A percentile compares a stretch with the other conserved stretches of the same genome.
Evolutionary conservation across 441 rosid species (phyloP).

Genomic region (Sinapis alba): DNA sequence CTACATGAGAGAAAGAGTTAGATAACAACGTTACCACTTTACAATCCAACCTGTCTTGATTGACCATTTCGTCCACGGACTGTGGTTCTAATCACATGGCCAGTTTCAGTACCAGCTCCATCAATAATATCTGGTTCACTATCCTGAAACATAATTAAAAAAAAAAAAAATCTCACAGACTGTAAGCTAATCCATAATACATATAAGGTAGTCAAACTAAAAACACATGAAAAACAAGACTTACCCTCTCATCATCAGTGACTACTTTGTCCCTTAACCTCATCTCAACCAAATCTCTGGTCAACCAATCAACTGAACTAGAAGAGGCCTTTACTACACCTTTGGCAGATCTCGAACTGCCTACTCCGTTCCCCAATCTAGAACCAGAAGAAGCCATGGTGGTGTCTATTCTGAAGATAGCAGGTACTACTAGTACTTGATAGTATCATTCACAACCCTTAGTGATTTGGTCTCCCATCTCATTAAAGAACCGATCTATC

Average conservation of each 20-base stretch:
- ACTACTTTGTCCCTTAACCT: constrained; percentile 74
- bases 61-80: constrained; percentile 89
- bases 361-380: constrained; percentile 80
- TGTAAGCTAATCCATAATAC: background rate
- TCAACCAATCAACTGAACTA: constrained; percentile 85
- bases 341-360: constrained; percentile 83
- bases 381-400: constrained; percentile 69
- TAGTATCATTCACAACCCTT: constrained; percentile 33
- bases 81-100: constrained; percentile 84
- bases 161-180: background rate
- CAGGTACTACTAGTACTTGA: constrained; percentile 43
- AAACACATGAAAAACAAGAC: constrained; percentile 10
- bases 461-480: constrained; percentile 35
- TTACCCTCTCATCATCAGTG: constrained; percentile 74
- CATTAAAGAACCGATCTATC: constrained; percentile 32
- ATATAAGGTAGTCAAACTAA: background rate
- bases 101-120: constrained; percentile 90
- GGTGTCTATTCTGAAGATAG: constrained; percentile 10
- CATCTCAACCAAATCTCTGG: constrained; percentile 90
- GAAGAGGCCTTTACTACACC: constrained; percentile 73
- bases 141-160: constrained; percentile 52
- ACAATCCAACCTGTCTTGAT: constrained; percentile 75
- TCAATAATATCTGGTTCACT: constrained; percentile 85
- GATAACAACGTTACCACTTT: background rate
- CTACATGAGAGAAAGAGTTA: constrained; percentile 3